phyloP scores from a whole-genome alignment of 176 grass and related monocot genomes.

The Oryza meridionalis region DNA sequence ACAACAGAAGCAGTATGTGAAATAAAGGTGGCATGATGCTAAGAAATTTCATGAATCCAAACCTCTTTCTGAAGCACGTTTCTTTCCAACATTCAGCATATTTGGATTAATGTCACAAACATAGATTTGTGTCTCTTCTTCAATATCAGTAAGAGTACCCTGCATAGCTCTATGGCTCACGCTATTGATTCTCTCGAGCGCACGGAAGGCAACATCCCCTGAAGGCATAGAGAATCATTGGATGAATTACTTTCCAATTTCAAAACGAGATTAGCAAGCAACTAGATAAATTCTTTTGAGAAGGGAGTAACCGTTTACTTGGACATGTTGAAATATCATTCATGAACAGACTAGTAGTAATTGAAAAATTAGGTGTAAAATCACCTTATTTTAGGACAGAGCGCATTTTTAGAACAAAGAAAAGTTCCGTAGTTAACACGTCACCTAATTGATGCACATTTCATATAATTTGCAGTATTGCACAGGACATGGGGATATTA shows the following conservation, averaged over 20 bases:
- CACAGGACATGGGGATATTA: not conserved
- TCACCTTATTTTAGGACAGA: not conserved
- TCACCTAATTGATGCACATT: not conserved
- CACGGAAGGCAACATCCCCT: conserved; percentile 91
- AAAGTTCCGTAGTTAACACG: not conserved
- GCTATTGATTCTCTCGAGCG: conserved; percentile 77
- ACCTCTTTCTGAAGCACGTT: conserved; percentile 85
- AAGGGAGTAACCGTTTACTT: not conserved
- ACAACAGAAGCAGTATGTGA: conserved; percentile 11
- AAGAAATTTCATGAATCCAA: not conserved
- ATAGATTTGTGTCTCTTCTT: conserved; percentile 88
- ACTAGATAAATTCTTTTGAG: not conserved
- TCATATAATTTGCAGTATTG: not conserved
- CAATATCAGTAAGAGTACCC: conserved; percentile 53
- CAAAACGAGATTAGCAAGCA: not conserved
- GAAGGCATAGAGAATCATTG: conserved; percentile 21
- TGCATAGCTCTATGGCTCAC: conserved; percentile 60
- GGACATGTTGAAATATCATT: not conserved
- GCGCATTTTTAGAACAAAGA: not conserved
- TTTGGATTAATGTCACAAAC: conserved; percentile 94
- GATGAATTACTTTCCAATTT: conserved; percentile 15
- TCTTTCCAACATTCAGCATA: conserved; percentile 91
- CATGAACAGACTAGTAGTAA: not conserved
- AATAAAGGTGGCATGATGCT: conserved; percentile 4
- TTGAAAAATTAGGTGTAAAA: not conserved